Evolutionary conservation across 352 stramenopile genomes (phyloP), one percentile per base, ranked within the genome.

Genomic region (Phytopythium oedochilum): DNA sequence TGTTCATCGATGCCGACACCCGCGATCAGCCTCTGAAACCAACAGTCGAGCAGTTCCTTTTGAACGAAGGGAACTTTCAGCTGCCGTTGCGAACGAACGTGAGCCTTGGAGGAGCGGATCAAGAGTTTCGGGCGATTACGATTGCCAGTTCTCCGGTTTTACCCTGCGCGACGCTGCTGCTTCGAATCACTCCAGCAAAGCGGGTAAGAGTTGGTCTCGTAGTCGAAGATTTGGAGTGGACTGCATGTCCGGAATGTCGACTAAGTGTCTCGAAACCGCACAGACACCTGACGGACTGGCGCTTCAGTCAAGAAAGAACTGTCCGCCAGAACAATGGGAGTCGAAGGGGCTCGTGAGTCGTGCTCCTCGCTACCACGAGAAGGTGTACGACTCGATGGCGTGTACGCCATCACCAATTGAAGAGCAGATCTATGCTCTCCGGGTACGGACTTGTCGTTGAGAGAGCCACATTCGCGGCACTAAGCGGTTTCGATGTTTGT

Each of bases 51-150:
- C 79, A 83, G 17, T 89, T 86, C 45, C 53, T 61, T 0, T 55
- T 96, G 2, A 92, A 92, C 38, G 63, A 73, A 47, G 83, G 88
- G 9, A 66, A 59, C 2, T 94, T 94, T 54, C 88, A 97, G 66
- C 47, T 96, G 9, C 83, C 87, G 11, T 23, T 97, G 3, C 73
- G 83, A 58, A 60, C 73, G 12, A 78, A 72, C 11, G 55, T 80
- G 4, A 60, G 59, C 23, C 36, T 87, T 36, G 64, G 63, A 6
- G 66, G 75, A 64, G 17, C 57, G 15, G 60, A 61, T 7, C 64
- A 52, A 15, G 56, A 71, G 20, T 40, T 90, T 22, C 76, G 29
- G 38, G 66, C 73, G 0, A 74, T 60, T 28, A 62, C 60, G 5
- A 66, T 80, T 15, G 70, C 75, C 0, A 39, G 40, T 2, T 78